phyloP scores from a whole-genome alignment of 2,329 filamentous ascomycete species.

The Aureobasidium sp. region DNA sequence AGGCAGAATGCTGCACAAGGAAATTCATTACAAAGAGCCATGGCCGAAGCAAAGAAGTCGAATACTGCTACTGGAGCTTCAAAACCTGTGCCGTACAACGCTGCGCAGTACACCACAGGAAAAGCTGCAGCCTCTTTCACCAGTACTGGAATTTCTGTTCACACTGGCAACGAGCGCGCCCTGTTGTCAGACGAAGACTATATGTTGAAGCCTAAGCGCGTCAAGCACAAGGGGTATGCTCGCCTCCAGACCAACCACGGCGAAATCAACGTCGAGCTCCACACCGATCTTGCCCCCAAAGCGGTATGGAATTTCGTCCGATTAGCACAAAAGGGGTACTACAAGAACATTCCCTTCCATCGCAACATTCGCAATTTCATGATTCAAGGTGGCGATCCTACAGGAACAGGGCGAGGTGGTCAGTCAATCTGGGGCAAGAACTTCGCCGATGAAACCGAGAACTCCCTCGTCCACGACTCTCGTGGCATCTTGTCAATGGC shows the following conservation, averaged over 20 bases:
- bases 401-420: slow-evolving; percentile 86
- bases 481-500: slow-evolving; percentile 87
- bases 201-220: slow-evolving; percentile 82
- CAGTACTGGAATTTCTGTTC: slow-evolving; percentile 84
- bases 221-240: slow-evolving; percentile 87
- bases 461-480: slow-evolving; percentile 72
- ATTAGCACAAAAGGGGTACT: slow-evolving; percentile 83
- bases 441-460: slow-evolving; percentile 89
- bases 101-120: slow-evolving; percentile 84
- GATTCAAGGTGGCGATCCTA: slow-evolving; percentile 94
- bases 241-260: slow-evolving; percentile 82
- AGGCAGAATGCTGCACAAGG: slow-evolving; percentile 40
- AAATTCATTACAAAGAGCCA: slow-evolving; percentile 33
- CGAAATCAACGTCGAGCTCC: slow-evolving; percentile 78
- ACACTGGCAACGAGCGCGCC: slow-evolving; percentile 81
- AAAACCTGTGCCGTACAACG: slow-evolving; percentile 62
- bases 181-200: slow-evolving; percentile 90
- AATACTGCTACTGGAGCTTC: slow-evolving; percentile 23
- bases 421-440: slow-evolving; percentile 88
- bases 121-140: slow-evolving; percentile 90
- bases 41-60: slow-evolving; percentile 52
- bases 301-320: slow-evolving; percentile 97
- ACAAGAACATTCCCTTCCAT: slow-evolving; percentile 77
- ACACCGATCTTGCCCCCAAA: slow-evolving; percentile 82
- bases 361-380: slow-evolving; percentile 94